Evolutionary conservation across 257 asterid genomes (phyloP).

Genomic region (Sherardia arvensis): DNA sequence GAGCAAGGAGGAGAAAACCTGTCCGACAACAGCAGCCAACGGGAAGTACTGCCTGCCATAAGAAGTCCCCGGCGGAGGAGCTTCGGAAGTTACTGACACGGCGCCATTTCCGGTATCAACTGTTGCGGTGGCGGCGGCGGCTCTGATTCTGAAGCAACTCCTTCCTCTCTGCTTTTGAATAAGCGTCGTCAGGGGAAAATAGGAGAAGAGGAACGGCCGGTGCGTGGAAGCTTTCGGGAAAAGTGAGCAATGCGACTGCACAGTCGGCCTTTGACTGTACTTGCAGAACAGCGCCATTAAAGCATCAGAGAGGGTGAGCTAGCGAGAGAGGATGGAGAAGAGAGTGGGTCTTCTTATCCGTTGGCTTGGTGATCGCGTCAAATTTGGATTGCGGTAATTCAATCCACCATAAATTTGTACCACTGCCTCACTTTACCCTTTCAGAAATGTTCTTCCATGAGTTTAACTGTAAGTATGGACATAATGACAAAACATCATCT

Average conservation of each 20-base stretch:
- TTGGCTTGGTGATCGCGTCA: not conserved
- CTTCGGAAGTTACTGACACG: constrained; percentile 7
- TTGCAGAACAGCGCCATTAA: constrained; percentile 12
- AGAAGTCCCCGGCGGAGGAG: constrained; percentile 17
- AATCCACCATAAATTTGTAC: not conserved
- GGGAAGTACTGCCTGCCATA: constrained; percentile 85
- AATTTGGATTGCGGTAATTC: constrained; percentile 1
- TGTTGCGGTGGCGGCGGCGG: constrained; percentile 71
- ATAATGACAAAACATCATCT: too few species aligned
- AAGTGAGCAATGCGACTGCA: constrained; percentile 2
- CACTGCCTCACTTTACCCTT: not conserved
- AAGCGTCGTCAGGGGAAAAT: constrained; percentile 28
- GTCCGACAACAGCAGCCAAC: constrained; percentile 95
- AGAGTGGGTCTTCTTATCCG: not conserved
- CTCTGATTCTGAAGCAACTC: constrained; percentile 30
- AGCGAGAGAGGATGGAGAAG: not conserved
- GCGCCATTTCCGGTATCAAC: constrained; percentile 59
- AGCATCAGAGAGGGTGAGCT: constrained; percentile 2
- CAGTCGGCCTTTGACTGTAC: not conserved
- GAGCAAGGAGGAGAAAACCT: constrained; percentile 35
- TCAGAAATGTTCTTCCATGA: too few species aligned
- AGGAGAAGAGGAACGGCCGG: constrained; percentile 24
- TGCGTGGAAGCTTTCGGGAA: not conserved
- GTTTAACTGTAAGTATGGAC: too few species aligned
- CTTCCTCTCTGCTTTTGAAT: constrained; percentile 11